A percentile compares a stretch with the other conserved stretches of the same genome.
Conservation (phyloP, 495 filamentous ascomycete genomes). For the Pyrenopolyporus hunteri region DNA sequence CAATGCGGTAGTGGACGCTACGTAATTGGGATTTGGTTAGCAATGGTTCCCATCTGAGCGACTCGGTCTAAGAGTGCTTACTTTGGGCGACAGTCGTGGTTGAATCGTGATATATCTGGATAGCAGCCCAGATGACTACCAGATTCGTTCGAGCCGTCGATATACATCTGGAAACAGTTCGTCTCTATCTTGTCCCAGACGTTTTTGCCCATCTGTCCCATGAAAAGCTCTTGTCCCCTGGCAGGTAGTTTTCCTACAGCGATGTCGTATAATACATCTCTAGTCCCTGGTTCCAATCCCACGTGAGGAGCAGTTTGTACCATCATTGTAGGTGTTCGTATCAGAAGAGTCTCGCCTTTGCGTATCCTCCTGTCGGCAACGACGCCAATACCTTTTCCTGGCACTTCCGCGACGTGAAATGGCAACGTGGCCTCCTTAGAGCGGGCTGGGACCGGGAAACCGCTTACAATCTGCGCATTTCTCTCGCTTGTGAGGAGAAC, state of each 20-base stretch:
- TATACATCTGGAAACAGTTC: slow-evolving; percentile 50
- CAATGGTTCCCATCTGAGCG: neutral
- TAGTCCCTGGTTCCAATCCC: slow-evolving; percentile 28
- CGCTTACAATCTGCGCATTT: slow-evolving; percentile 35
- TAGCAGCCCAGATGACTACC: slow-evolving; percentile 46
- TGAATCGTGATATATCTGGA: slow-evolving; percentile 47
- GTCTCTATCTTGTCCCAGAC: slow-evolving; percentile 45
- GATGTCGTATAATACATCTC: slow-evolving; percentile 38
- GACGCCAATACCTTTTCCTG: slow-evolving; percentile 49
- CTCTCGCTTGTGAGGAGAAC: slow-evolving; percentile 43
- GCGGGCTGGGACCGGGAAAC: slow-evolving; percentile 19
- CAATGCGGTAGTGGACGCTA: slow-evolving; percentile 50
- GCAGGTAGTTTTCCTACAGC: slow-evolving; percentile 42
- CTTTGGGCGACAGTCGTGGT: slow-evolving; percentile 56
- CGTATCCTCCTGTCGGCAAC: slow-evolving; percentile 48
- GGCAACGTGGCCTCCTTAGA: slow-evolving; percentile 21
- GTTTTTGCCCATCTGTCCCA: slow-evolving; percentile 44
- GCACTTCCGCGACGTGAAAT: slow-evolving; percentile 40
- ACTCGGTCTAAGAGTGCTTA: slow-evolving; percentile 24
- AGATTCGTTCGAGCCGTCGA: slow-evolving; percentile 37
- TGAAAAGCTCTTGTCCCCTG: slow-evolving; percentile 31
- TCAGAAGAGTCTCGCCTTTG: slow-evolving; percentile 48
- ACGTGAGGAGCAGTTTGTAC: slow-evolving; percentile 40
- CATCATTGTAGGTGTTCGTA: slow-evolving; percentile 41
- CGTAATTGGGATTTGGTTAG: neutral